Evolutionary conservation across 179 eudicot species (phyloP).

Genomic region (Beta lomatogona): DNA sequence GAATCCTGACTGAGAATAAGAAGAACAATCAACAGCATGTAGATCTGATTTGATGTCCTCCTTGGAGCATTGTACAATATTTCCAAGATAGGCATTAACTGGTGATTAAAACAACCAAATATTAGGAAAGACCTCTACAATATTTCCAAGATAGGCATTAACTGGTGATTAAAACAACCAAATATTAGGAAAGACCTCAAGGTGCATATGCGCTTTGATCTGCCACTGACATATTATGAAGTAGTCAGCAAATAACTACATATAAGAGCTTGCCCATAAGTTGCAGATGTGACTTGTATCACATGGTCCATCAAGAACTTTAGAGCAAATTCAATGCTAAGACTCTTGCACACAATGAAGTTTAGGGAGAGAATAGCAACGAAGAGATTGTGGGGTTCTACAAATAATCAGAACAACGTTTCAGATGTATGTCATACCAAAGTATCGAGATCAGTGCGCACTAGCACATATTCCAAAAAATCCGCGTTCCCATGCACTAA

Average conservation of each 20-base stretch:
- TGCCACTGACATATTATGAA: neutral
- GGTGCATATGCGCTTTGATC: neutral
- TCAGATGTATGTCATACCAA: constrained; percentile 58
- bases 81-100: constrained; percentile 95
- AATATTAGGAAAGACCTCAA: neutral
- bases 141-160: constrained; percentile 92
- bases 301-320: constrained; percentile 5
- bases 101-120: constrained; percentile 19
- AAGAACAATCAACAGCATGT: constrained; percentile 86
- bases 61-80: constrained; percentile 79
- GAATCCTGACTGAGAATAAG: constrained; percentile 98
- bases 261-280: neutral
- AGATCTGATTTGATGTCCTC: constrained; percentile 88
- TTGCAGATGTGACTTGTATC: neutral
- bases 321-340: constrained; percentile 1
- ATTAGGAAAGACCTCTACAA: constrained; percentile 52
- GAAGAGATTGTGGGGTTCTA: neutral
- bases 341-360: neutral
- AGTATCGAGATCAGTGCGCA: constrained; percentile 95
- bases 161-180: constrained; percentile 41
- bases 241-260: neutral
- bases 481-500: constrained; percentile 87
- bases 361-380: neutral
- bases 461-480: constrained; percentile 94
- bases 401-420: constrained; percentile 4